Conservation (phyloP, 2,329 filamentous ascomycete genomes). For the Fusarium subglutinans region DNA sequence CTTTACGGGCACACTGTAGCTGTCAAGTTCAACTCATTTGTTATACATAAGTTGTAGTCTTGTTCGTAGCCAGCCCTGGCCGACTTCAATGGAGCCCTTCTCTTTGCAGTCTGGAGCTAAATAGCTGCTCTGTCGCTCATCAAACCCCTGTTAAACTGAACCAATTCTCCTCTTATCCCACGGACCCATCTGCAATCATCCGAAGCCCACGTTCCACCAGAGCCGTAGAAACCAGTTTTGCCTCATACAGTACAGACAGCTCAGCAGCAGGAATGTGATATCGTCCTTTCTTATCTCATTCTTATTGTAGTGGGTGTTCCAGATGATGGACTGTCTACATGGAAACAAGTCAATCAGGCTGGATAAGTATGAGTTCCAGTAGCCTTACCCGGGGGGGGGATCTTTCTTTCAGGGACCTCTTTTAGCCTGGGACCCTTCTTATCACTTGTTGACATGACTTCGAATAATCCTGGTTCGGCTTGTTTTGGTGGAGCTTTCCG, state of each 20-base stretch:
- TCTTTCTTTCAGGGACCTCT: neutral
- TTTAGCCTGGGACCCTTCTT: constrained; percentile 1
- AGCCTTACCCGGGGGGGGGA: neutral
- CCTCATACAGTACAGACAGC: constrained; percentile 19
- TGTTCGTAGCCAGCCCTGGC: neutral
- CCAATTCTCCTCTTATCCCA: constrained; percentile 19
- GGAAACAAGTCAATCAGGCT: neutral
- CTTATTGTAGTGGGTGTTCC: neutral
- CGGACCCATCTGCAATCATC: constrained; percentile 35
- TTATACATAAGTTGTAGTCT: neutral
- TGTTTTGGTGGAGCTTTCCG: constrained; percentile 34
- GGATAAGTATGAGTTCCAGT: neutral
- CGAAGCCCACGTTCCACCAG: constrained; percentile 33
- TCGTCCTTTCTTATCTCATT: neutral
- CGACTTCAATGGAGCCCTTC: neutral
- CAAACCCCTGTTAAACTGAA: constrained; percentile 13
- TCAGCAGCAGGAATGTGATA: neutral
- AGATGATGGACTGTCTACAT: neutral
- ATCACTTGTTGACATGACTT: constrained; percentile 21
- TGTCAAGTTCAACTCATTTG: neutral
- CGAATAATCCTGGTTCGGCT: constrained; percentile 12
- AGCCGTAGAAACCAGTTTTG: constrained; percentile 35
- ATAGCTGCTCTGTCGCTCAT: neutral
- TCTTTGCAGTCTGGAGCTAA: neutral
- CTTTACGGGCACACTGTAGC: neutral